A percentile compares a stretch with the other conserved stretches of the same genome.
Conservation (phyloP, 352 stramenopile species). For the Phytophthora palmivora region DNA sequence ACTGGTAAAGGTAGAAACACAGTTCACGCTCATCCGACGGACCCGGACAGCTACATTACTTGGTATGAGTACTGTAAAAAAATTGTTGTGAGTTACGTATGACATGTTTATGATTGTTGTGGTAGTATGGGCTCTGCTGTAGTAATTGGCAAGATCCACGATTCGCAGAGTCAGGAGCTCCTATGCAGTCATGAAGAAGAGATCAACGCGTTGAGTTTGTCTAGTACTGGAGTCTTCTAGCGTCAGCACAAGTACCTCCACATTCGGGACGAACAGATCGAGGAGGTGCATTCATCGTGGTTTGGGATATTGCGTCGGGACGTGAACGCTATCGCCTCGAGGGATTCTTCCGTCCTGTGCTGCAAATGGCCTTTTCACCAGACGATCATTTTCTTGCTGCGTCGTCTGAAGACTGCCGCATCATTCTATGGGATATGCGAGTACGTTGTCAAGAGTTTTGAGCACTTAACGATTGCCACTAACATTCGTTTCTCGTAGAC, state of each 20-base stretch:
- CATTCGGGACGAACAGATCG: constrained; percentile 36
- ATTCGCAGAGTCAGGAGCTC: constrained; percentile 63
- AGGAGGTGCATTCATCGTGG: constrained; percentile 28
- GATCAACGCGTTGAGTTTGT: constrained; percentile 56
- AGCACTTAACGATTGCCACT: neutral
- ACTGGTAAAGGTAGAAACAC: constrained; percentile 64
- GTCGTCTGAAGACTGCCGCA: constrained; percentile 64
- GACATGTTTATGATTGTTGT: neutral
- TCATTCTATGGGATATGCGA: constrained; percentile 82
- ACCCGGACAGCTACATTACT: constrained; percentile 62
- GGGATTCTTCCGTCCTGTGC: constrained; percentile 66
- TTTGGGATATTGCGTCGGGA: constrained; percentile 44
- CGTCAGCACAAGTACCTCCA: constrained; percentile 57
- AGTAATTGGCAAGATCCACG: constrained; percentile 54
- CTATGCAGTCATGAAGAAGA: constrained; percentile 64
- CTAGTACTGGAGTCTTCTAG: constrained; percentile 48
- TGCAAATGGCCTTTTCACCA: constrained; percentile 77
- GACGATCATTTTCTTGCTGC: constrained; percentile 82
- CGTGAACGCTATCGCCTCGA: constrained; percentile 60
- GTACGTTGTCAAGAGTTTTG: constrained; percentile 32
- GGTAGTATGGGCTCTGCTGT: constrained; percentile 63
- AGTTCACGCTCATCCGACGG: constrained; percentile 57
- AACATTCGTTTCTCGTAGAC: constrained; percentile 44
- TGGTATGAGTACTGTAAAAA: constrained; percentile 32
- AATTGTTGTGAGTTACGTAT: neutral